phyloP scores from a whole-genome alignment of 306 rosid genomes.

The Vicia faba region DNA sequence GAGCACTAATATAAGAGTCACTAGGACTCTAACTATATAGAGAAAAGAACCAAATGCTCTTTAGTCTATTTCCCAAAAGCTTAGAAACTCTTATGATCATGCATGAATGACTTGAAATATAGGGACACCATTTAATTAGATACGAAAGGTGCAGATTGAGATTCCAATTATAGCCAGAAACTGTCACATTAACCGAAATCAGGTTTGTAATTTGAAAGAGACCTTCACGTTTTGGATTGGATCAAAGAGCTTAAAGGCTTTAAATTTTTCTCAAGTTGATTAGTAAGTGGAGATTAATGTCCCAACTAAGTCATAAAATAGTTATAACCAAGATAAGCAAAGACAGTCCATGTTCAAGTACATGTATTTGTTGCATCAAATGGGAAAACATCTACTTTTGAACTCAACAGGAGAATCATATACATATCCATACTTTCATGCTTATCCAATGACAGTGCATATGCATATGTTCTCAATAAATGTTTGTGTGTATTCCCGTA shows the following conservation, averaged over 20 bases:
- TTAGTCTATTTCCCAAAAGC: constrained; percentile 20
- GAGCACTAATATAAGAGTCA: constrained; percentile 10
- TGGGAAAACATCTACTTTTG: constrained; percentile 32
- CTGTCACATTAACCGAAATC: constrained; percentile 18
- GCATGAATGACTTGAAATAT: neutral
- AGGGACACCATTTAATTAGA: constrained; percentile 14
- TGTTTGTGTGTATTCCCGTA: neutral
- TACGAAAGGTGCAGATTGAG: constrained; percentile 29
- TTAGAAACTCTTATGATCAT: constrained; percentile 21
- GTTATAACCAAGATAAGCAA: constrained; percentile 16
- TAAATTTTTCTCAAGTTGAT: constrained; percentile 25
- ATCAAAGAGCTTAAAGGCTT: constrained; percentile 20
- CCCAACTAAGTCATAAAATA: constrained; percentile 38
- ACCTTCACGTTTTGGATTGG: constrained; percentile 31
- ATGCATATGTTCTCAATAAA: constrained; percentile 7
- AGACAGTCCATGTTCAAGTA: constrained; percentile 7
- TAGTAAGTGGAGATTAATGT: constrained; percentile 18
- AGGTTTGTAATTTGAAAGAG: constrained; percentile 31
- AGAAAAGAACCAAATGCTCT: constrained; percentile 41
- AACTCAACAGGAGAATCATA: constrained; percentile 43
- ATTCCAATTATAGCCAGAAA: neutral
- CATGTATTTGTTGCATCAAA: constrained; percentile 44
- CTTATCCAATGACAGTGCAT: constrained; percentile 28
- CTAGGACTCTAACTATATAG: neutral
- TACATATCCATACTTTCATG: constrained; percentile 25